A percentile compares a stretch with the other conserved stretches of the same genome.
These are phyloP conservation scores for Cephaloascus albidus DNA, from an alignment of 805 yeast species.

Conservation along the genomic window DNA sequence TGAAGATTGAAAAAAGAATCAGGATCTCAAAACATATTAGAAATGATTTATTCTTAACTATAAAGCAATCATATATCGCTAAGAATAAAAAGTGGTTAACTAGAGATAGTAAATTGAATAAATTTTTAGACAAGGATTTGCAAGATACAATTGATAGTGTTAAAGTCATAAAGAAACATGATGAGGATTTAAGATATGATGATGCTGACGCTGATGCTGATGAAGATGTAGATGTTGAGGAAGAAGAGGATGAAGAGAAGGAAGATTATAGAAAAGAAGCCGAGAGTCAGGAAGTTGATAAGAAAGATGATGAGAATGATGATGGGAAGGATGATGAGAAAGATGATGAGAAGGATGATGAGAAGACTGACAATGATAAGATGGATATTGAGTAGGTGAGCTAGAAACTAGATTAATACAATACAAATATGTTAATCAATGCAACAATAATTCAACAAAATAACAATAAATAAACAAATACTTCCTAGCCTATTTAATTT, in stretches of 20 bases:
- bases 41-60: not conserved
- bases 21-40: not conserved
- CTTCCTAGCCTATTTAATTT: too few species aligned
- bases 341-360: constrained; percentile 8
- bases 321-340: constrained; percentile 1
- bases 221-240: constrained; percentile 1
- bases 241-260: not conserved
- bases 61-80: not conserved
- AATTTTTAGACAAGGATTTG: not conserved
- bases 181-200: constrained; percentile 1
- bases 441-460: not conserved
- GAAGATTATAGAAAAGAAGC: not conserved
- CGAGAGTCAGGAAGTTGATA: not conserved
- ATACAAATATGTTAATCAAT: too few species aligned
- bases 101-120: not conserved
- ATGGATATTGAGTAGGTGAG: constrained; percentile 1
- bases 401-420: too few species aligned
- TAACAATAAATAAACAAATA: too few species aligned
- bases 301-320: not conserved
- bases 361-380: constrained; percentile 9
- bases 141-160: not conserved
- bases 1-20: not conserved
- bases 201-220: not conserved
- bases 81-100: not conserved
- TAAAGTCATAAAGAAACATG: not conserved